Evolutionary conservation across 1,284 basidiomycete species (phyloP).

Genomic region (Ustilago vetiveriae): DNA sequence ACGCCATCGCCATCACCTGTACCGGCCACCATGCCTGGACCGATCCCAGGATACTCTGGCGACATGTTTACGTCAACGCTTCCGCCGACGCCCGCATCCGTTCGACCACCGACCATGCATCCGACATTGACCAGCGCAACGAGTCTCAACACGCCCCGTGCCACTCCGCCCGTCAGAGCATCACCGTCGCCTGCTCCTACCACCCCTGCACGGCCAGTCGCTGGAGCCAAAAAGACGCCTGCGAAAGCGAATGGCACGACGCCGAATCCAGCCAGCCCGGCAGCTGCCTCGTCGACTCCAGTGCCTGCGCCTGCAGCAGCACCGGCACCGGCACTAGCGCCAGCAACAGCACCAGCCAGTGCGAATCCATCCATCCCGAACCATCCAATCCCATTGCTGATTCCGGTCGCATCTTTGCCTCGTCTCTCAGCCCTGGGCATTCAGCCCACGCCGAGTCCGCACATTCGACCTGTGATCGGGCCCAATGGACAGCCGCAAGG

Average conservation of each 20-base stretch:
- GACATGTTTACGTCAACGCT: conserved; percentile 34
- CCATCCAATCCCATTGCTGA: conserved; percentile 62
- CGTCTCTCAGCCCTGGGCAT: conserved; percentile 60
- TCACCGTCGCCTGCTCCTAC: conserved; percentile 23
- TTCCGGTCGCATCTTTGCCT: conserved; percentile 59
- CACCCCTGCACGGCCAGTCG: neutral
- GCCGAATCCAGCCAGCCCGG: neutral
- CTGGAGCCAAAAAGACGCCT: conserved; percentile 11
- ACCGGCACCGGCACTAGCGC: conserved; percentile 5
- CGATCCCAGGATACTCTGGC: conserved; percentile 33
- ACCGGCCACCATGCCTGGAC: conserved; percentile 34
- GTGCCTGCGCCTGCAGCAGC: conserved; percentile 9
- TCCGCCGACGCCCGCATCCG: conserved; percentile 20
- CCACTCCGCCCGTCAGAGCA: conserved; percentile 16
- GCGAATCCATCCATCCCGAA: conserved; percentile 51
- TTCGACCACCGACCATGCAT: conserved; percentile 36
- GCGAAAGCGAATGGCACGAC: conserved; percentile 14
- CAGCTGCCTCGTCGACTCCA: too few species aligned
- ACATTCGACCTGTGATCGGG: conserved; percentile 53
- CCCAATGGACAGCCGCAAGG: conserved; percentile 38
- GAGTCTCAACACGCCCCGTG: conserved; percentile 41
- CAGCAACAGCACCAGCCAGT: conserved; percentile 14
- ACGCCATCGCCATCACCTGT: conserved; percentile 15
- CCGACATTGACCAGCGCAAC: conserved; percentile 38
- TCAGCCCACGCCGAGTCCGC: conserved; percentile 55